phyloP scores from a whole-genome alignment of 176 grass and related monocot species.

The Cocos nucifera region DNA sequence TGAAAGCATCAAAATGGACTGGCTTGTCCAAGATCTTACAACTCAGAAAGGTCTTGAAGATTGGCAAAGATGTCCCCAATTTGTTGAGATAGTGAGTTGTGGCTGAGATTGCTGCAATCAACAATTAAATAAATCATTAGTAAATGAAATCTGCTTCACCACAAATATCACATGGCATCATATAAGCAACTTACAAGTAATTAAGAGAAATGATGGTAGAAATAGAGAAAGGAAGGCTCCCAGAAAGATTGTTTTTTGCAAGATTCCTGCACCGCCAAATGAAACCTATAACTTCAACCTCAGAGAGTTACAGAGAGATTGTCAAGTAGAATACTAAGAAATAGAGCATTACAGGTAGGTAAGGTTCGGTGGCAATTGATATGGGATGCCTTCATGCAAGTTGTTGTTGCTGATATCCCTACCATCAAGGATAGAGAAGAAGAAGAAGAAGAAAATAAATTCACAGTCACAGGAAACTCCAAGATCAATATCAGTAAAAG shows the following conservation, averaged over 20 bases:
- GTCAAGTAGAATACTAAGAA: no score
- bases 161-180: conserved; percentile 7
- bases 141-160: conserved; percentile 5
- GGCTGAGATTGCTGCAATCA: conserved; percentile 77
- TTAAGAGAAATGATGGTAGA: conserved; percentile 55
- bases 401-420: conserved; percentile 89
- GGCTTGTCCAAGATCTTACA: conserved; percentile 46
- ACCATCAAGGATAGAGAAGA: conserved; percentile 18
- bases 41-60: conserved; percentile 57
- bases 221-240: conserved; percentile 86
- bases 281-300: not conserved
- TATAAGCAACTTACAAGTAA: conserved; percentile 62
- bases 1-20: conserved; percentile 12
- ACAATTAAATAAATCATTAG: conserved; percentile 15
- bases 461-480: no score
- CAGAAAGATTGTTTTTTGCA: conserved; percentile 58
- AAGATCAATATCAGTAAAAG: not conserved
- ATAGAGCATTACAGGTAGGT: conserved; percentile 57
- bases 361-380: conserved; percentile 79
- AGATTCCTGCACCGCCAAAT: conserved; percentile 53
- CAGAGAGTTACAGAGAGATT: no score
- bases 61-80: conserved; percentile 63
- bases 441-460: not conserved
- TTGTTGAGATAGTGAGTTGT: conserved; percentile 55
- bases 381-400: conserved; percentile 63